Evolutionary conservation across 2,329 filamentous ascomycete species (phyloP), one percentile per base, ranked within the genome.

Genomic region (Tolypocladium endophyticum): DNA sequence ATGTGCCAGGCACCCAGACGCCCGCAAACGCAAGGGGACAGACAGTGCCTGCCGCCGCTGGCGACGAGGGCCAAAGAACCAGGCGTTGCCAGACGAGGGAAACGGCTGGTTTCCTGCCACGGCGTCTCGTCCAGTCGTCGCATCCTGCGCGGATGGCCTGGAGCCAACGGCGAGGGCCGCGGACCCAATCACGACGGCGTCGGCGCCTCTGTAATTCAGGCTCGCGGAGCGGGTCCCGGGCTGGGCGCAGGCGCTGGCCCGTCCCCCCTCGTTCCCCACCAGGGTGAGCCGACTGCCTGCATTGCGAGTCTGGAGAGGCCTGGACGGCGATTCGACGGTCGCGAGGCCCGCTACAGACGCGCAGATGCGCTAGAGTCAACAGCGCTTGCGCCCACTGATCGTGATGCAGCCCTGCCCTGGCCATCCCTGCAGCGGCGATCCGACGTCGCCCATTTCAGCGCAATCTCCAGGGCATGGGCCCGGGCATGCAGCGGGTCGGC

Each of bases 341-440:
- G 30, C 30, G 30, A 35, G 30, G 50, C 50, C 55, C 56, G 56
- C 56, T 57, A 23, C 56, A 57, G 56, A 66, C 65, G 16, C 62
- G 64, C 65, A 61, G 64, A 54, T 61, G 66, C 67, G 65, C 66
- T 69, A 68, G 62, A 61, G 60, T 30, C 61, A 60, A 60, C 64
- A 66, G 67, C 65, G 63, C 57, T 63, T 63, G 64, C 64, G 62
- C 64, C 63, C 63, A 61, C 66, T 69, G 66, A 68, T 64, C 52
- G 53, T 59, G 58, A 55, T 55, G 33, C 25, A 28, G 52, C 58
- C 58, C 47, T 41, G 57, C 35, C 56, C 45, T 33, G 58, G 18
- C 33, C 61, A 70, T 68, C 69, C 69, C 69, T 71, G 69, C 69
- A 70, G 64, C 66, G 68, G 64, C 69, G 69, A 71, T 71, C 69